Evolutionary conservation across 2,329 filamentous ascomycete species (phyloP).

Genomic region (Cladosporium sp.): DNA sequence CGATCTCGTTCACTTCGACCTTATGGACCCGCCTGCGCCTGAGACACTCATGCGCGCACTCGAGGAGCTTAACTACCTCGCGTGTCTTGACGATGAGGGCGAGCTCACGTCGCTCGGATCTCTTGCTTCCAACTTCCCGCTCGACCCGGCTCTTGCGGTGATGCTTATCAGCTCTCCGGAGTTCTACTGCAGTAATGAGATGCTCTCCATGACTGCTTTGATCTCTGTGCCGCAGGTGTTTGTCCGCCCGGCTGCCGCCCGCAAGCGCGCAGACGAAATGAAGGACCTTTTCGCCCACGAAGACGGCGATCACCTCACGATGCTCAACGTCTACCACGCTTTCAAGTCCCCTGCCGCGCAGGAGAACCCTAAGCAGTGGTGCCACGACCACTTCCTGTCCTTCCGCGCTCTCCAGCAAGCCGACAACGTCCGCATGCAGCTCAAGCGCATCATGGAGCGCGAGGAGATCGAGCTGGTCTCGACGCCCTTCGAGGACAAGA

Average conservation of each 20-base stretch:
- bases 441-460: conserved; percentile 95
- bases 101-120: conserved; percentile 81
- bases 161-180: conserved; percentile 98
- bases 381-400: conserved; percentile 92
- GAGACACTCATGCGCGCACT: conserved; percentile 97
- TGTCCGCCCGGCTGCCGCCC: conserved; percentile 73
- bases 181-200: conserved; percentile 98
- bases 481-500: conserved; percentile 87
- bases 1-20: conserved; percentile 94
- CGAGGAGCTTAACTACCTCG: conserved; percentile 95
- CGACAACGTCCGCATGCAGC: conserved; percentile 86
- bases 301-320: conserved; percentile 90
- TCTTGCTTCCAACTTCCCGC: conserved; percentile 87
- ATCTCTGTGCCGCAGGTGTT: conserved; percentile 94
- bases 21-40: conserved; percentile 96
- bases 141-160: conserved; percentile 88
- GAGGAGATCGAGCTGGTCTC: conserved; percentile 78
- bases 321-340: conserved; percentile 96
- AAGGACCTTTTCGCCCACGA: conserved; percentile 87
- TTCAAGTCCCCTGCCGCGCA: conserved; percentile 73
- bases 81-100: conserved; percentile 93
- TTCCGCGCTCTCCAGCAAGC: conserved; percentile 83
- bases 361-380: conserved; percentile 81
- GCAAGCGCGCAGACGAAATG: conserved; percentile 95
- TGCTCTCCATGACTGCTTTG: conserved; percentile 87